A percentile compares a stretch with the other conserved stretches of the same genome.
Evolutionary conservation across 2,329 filamentous ascomycete genomes (phyloP).

Genomic region (Fusarium proliferatum): DNA sequence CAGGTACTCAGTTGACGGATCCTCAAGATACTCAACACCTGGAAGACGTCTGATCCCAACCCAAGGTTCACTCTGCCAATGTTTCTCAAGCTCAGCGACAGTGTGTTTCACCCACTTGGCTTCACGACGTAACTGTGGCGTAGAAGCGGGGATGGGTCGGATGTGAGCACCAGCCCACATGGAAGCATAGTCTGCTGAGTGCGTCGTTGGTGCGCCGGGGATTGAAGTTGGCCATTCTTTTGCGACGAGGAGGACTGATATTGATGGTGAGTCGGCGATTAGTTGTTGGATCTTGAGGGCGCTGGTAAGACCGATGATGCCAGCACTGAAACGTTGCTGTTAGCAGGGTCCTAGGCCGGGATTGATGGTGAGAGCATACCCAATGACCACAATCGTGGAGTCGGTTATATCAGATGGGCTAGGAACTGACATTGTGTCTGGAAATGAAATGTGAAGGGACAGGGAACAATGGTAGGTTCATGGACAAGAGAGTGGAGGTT

Average conservation of each 20-base stretch:
- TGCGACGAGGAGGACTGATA: constrained; percentile 44
- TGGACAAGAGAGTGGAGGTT: background rate
- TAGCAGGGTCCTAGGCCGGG: accelerated
- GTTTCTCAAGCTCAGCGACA: constrained; percentile 40
- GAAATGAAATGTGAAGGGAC: background rate
- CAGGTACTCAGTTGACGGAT: constrained; percentile 53
- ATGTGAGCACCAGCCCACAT: constrained; percentile 69
- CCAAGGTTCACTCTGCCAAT: constrained; percentile 41
- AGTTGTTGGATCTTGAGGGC: constrained; percentile 58
- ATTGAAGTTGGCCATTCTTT: constrained; percentile 52
- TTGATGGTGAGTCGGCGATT: constrained; percentile 6
- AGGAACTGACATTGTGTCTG: constrained; percentile 2
- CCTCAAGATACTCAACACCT: constrained; percentile 65
- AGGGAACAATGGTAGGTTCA: background rate
- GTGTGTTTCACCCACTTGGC: constrained; percentile 48
- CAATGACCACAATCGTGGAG: constrained; percentile 45
- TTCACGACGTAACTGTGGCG: constrained; percentile 48
- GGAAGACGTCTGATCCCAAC: constrained; percentile 61
- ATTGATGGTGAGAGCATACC: constrained; percentile 24
- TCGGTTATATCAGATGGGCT: background rate
- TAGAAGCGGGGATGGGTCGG: constrained; percentile 58
- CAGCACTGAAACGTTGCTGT: constrained; percentile 56
- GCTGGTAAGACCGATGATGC: constrained; percentile 63
- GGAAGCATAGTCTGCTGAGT: constrained; percentile 61
- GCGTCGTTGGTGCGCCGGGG: constrained; percentile 44